phyloP scores from a whole-genome alignment of 345 rosid genomes.

The Camelina sativa region DNA sequence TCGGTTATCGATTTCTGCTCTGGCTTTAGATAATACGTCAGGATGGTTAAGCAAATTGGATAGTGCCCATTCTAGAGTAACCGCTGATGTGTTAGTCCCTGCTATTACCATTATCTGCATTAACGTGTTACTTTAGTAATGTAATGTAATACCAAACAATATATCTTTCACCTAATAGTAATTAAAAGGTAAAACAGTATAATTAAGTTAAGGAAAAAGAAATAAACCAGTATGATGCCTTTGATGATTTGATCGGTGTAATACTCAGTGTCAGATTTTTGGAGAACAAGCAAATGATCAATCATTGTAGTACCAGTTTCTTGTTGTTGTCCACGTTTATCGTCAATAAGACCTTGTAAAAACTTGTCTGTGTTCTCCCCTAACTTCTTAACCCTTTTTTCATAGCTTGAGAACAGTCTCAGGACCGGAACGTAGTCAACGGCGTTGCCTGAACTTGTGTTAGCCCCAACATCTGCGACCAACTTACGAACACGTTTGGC shows the following conservation, averaged over 20 bases:
- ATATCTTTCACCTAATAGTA: neutral
- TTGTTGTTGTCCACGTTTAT: constrained; percentile 45
- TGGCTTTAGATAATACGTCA: constrained; percentile 44
- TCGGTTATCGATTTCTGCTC: constrained; percentile 42
- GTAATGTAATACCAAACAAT: neutral
- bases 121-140: neutral
- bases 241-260: constrained; percentile 66
- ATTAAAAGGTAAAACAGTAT: neutral
- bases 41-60: constrained; percentile 55
- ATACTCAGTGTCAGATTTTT: constrained; percentile 52
- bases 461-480: constrained; percentile 35
- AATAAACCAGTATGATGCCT: constrained; percentile 52
- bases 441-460: constrained; percentile 34
- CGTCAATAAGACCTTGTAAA: constrained; percentile 55
- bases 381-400: constrained; percentile 38
- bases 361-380: constrained; percentile 37
- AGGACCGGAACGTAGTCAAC: constrained; percentile 49
- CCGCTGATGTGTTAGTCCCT: constrained; percentile 57
- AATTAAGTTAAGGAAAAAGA: neutral
- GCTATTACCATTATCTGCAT: constrained; percentile 49
- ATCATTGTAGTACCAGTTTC: constrained; percentile 56
- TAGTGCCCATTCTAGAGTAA: constrained; percentile 62
- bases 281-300: constrained; percentile 58
- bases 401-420: constrained; percentile 43
- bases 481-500: constrained; percentile 42